Evolutionary conservation across 257 asterid species (phyloP).

Genomic region (Petunia axillaris): DNA sequence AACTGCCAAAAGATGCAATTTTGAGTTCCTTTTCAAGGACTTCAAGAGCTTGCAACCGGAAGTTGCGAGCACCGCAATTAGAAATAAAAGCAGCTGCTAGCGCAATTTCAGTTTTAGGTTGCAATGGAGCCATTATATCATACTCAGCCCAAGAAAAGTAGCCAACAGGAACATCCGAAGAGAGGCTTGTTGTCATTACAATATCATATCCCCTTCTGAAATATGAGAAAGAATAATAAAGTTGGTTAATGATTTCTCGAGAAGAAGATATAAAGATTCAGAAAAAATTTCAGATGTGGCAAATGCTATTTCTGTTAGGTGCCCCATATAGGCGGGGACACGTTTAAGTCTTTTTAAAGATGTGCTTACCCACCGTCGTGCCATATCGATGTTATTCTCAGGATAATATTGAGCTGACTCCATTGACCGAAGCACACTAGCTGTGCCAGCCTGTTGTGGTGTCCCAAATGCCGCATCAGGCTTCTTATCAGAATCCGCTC

Average conservation of each 20-base stretch:
- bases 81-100: slow-evolving; percentile 97
- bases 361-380: slow-evolving; percentile 99
- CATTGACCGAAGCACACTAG: slow-evolving; percentile 86
- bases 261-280: slow-evolving; percentile 11
- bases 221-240: slow-evolving; percentile 20
- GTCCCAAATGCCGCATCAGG: slow-evolving; percentile 81
- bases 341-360: slow-evolving; percentile 29
- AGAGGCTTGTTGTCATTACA: slow-evolving; percentile 96
- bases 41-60: slow-evolving; percentile 84
- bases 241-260: not conserved
- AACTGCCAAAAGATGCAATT: slow-evolving; percentile 90
- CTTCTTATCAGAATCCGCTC: slow-evolving; percentile 45
- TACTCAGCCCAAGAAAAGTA: slow-evolving; percentile 99
- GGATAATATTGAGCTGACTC: slow-evolving; percentile 85
- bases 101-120: slow-evolving; percentile 81
- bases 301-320: slow-evolving; percentile 3
- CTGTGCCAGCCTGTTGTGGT: slow-evolving; percentile 50
- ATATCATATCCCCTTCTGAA: slow-evolving; percentile 77
- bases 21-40: slow-evolving; percentile 76
- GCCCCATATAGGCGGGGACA: not conserved
- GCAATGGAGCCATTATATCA: slow-evolving; percentile 91
- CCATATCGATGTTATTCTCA: slow-evolving; percentile 64
- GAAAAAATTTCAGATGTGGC: slow-evolving; percentile 3
- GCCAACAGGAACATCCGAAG: slow-evolving; percentile 98
- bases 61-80: slow-evolving; percentile 91